Evolutionary conservation across 352 stramenopile genomes (phyloP), one percentile per base, ranked within the genome.

Genomic region (Phytophthora kernoviae): DNA sequence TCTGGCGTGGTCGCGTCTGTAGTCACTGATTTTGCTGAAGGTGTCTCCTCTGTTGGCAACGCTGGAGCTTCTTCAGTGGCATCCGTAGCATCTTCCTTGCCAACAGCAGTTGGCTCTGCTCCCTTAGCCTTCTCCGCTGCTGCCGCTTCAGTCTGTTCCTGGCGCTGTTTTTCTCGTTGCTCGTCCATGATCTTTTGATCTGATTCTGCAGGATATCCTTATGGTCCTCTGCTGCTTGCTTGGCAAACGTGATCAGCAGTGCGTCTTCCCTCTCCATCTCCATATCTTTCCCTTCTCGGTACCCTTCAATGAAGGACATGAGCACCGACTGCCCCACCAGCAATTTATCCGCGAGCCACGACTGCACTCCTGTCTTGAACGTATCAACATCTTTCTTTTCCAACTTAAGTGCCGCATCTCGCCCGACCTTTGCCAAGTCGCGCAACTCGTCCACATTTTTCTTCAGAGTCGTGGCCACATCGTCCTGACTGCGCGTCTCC

Each of bases 311-410:
- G 44, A 94, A 96, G 30, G 82, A 81, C 72, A 90, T 70, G 24
- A 96, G 66, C 63, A 93, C 86, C 7, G 75, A 77, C 59, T 93
- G 84, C 15, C 81, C 87, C 21, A 96, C 84, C 52, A 90, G 66
- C 54, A 96, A 70, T 48, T 96, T 96, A 71, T 96, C 87, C 2
- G 81, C 80, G 17, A 92, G 73, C 87, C 87, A 96, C 52, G 76
- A 87, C 60, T 96, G 83, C 32, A 71, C 70, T 1, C 85, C 82
- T 3, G 36, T 42, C 62, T 91, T 91, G 21, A 88, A 68, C 0
- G 57, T 67, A 0, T 93, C 75, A 0, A 96, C 48, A 32, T 96
- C 84, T 42, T 84, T 51, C 20, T 68, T 75, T 7, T 94, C 81
- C 30, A 94, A 54, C 5, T 58, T 47, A 10, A 94, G 54, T 8